These are phyloP conservation scores for Aspergillus persii DNA, from an alignment of 2,329 filamentous ascomycete species.

Conservation along the genomic window DNA sequence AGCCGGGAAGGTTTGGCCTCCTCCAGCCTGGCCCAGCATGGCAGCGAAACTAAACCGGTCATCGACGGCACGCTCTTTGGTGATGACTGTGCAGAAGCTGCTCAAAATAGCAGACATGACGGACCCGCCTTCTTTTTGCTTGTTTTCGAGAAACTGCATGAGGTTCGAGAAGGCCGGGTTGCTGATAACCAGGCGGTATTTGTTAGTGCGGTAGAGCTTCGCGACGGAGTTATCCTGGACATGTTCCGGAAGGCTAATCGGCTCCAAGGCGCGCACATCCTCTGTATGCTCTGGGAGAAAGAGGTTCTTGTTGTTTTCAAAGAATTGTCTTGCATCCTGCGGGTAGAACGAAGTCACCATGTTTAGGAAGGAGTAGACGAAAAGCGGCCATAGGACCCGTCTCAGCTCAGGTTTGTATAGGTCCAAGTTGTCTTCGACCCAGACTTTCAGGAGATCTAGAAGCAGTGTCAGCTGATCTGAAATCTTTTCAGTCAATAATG, in stretches of 20 bases:
- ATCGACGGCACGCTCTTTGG: conserved; percentile 57
- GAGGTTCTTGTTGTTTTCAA: conserved; percentile 62
- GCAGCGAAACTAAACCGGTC: conserved; percentile 60
- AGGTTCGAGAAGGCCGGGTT: conserved; percentile 78
- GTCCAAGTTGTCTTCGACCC: conserved; percentile 89
- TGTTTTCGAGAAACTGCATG: conserved; percentile 85
- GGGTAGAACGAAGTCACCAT: conserved; percentile 70
- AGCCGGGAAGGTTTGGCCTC: conserved; percentile 57
- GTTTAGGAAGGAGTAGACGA: conserved; percentile 87
- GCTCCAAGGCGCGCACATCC: conserved; percentile 72
- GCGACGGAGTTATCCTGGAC: conserved; percentile 72
- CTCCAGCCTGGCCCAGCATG: conserved; percentile 55
- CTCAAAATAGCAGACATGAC: conserved; percentile 73
- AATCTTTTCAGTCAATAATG: neutral
- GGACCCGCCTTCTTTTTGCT: conserved; percentile 74
- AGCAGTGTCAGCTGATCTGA: neutral
- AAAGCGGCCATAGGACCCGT: conserved; percentile 87
- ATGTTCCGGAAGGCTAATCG: conserved; percentile 74
- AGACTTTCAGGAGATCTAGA: conserved; percentile 67
- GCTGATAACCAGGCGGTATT: conserved; percentile 87
- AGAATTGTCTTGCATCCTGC: conserved; percentile 71
- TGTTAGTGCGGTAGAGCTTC: conserved; percentile 78
- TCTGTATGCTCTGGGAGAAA: conserved; percentile 79
- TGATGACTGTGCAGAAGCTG: conserved; percentile 58
- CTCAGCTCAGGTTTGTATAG: conserved; percentile 93